Conservation (phyloP, 1,139 yeast genomes). For the Diutina pseudorugosa region DNA sequence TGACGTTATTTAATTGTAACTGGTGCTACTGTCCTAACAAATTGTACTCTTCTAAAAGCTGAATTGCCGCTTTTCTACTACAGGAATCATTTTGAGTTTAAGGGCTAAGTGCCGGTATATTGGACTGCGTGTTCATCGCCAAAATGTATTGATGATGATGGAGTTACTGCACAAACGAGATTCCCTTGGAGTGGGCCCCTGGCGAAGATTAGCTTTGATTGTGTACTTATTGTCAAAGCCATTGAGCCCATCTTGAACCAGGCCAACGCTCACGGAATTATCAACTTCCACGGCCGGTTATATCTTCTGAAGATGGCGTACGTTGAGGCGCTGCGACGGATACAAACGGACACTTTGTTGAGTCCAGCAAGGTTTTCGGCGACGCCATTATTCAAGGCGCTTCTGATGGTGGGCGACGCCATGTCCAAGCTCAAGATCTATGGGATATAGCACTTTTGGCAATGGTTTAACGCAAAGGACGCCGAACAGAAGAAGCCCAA, state of each 20-base stretch:
- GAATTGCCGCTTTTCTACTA: no score
- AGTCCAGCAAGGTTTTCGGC: conserved; percentile 53
- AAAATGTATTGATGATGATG: no score
- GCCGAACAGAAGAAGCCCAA: conserved; percentile 41
- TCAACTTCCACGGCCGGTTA: conserved; percentile 52
- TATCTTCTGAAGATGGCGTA: conserved; percentile 63
- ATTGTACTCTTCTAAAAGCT: no score
- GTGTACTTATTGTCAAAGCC: conserved; percentile 38
- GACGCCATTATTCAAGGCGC: conserved; percentile 41
- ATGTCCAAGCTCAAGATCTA: conserved; percentile 59
- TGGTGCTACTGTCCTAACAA: no score
- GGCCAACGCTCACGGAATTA: conserved; percentile 52
- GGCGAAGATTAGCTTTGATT: conserved; percentile 38
- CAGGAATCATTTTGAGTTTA: no score
- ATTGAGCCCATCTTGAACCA: conserved; percentile 49
- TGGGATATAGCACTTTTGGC: conserved; percentile 69
- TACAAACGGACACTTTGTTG: conserved; percentile 45
- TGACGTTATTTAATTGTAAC: no score
- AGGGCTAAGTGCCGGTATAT: no score
- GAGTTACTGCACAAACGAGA: no score
- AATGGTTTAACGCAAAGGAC: conserved; percentile 47
- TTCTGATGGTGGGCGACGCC: conserved; percentile 70
- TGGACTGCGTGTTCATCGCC: no score
- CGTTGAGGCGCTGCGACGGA: conserved; percentile 52
- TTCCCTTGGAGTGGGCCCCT: no score